Conservation (phyloP, 768 basidiomycete species). For the Rhizopogon salebrosus region DNA sequence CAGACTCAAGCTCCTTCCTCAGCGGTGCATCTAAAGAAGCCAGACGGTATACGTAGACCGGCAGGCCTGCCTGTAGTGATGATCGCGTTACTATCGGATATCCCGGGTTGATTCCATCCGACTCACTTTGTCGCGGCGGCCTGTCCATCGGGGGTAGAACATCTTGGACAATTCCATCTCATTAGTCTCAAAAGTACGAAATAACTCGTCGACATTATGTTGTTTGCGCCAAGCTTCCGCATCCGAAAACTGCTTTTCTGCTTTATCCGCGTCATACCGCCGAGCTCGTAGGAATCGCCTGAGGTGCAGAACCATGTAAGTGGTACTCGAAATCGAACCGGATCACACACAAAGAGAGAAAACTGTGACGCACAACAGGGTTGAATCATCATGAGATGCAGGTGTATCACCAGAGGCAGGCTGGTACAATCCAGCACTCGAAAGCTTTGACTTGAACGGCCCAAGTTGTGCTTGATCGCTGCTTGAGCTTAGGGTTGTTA, state of each 20-base stretch:
- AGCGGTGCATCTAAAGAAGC: conserved; percentile 48
- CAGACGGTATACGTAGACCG: conserved; percentile 73
- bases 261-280: conserved; percentile 54
- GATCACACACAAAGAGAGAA: background rate
- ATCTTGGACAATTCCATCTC: conserved; percentile 57
- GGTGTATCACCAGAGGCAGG: conserved; percentile 25
- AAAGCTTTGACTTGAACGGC: conserved; percentile 49
- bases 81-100: background rate
- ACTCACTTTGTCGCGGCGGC: conserved; percentile 66
- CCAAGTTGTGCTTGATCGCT: conserved; percentile 20
- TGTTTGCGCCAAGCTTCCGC: conserved; percentile 65
- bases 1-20: conserved; percentile 55
- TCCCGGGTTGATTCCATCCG: background rate
- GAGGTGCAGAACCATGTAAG: conserved; percentile 4
- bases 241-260: conserved; percentile 65
- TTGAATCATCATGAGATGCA: conserved; percentile 61
- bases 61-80: conserved; percentile 60
- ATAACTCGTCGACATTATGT: conserved; percentile 59
- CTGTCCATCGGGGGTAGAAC: conserved; percentile 82
- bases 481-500: background rate
- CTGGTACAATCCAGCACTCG: conserved; percentile 46
- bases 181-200: conserved; percentile 46
- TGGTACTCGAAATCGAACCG: no score
- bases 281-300: conserved; percentile 86
- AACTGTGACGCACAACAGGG: conserved; percentile 50